Percentiles rank a stretch among this genome's conserved stretches.
Evolutionary conservation across 768 basidiomycete species (phyloP).

Genomic region (Chalciporus chontae): DNA sequence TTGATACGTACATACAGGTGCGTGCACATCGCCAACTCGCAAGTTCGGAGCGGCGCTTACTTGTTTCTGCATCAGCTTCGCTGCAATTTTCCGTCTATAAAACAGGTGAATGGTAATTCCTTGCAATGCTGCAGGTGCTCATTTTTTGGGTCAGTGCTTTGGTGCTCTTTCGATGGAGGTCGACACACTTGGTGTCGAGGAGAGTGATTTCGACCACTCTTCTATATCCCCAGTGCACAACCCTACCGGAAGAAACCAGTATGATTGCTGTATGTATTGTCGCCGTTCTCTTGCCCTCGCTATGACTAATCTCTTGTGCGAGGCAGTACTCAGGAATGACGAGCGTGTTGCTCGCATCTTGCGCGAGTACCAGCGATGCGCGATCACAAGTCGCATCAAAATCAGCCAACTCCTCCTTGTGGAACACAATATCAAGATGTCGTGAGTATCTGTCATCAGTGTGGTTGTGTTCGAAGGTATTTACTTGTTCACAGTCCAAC

Average conservation of each 20-base stretch:
- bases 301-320: background rate
- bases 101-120: no score
- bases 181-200: no score
- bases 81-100: no score
- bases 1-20: no score
- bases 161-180: no score
- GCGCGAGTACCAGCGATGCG: slow-evolving; percentile 19
- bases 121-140: no score
- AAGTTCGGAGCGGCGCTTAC: no score
- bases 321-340: background rate
- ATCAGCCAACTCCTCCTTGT: slow-evolving; percentile 23
- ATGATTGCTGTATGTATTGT: background rate
- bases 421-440: slow-evolving; percentile 24
- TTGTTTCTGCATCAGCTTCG: no score
- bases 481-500: slow-evolving; percentile 24
- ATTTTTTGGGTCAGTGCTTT: no score
- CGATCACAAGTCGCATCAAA: slow-evolving; percentile 19
- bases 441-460: background rate
- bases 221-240: background rate
- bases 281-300: background rate
- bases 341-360: background rate
- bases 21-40: no score
- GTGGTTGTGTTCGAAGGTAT: background rate
- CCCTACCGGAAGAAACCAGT: background rate
- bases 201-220: no score